Percentiles rank a stretch among this genome's conserved stretches.
Conservation (phyloP, 2,329 filamentous ascomycete genomes). For the Aspergillus quadrilineatus region DNA sequence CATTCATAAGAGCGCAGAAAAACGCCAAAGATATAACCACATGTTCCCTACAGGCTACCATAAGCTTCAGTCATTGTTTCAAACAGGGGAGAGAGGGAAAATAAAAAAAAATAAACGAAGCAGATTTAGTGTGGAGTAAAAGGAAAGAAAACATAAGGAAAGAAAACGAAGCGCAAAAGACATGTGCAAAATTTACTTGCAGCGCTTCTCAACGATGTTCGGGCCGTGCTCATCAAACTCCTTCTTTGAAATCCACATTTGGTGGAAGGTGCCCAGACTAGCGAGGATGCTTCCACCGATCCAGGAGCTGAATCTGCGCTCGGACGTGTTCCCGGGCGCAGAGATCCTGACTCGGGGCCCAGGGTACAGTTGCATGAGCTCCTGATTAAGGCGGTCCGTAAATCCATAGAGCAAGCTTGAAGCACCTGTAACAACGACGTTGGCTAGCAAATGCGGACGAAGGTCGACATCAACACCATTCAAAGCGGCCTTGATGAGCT, state of each 20-base stretch:
- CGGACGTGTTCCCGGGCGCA: constrained; percentile 79
- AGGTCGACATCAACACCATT: constrained; percentile 84
- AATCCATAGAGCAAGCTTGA: constrained; percentile 86
- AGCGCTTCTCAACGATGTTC: constrained; percentile 90
- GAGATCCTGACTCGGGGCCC: constrained; percentile 84
- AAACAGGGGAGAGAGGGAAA: not conserved
- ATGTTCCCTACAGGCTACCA: not conserved
- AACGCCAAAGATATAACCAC: constrained; percentile 7
- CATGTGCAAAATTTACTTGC: constrained; percentile 62
- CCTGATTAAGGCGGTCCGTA: constrained; percentile 82
- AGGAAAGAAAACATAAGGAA: not conserved
- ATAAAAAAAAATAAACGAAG: not conserved
- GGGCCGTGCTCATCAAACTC: constrained; percentile 96
- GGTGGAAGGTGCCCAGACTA: constrained; percentile 94
- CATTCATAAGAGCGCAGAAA: constrained; percentile 3
- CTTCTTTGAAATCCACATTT: constrained; percentile 98
- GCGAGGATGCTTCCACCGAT: constrained; percentile 94
- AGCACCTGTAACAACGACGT: constrained; percentile 90
- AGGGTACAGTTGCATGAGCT: constrained; percentile 78
- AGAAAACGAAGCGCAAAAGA: not conserved
- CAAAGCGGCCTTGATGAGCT: constrained; percentile 75
- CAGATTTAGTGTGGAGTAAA: not conserved
- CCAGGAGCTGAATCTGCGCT: constrained; percentile 91
- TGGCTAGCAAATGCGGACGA: constrained; percentile 75
- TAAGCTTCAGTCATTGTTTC: not conserved